Evolutionary conservation across 2,329 filamentous ascomycete genomes (phyloP).

Genomic region (Pestalotiopsis sp.): DNA sequence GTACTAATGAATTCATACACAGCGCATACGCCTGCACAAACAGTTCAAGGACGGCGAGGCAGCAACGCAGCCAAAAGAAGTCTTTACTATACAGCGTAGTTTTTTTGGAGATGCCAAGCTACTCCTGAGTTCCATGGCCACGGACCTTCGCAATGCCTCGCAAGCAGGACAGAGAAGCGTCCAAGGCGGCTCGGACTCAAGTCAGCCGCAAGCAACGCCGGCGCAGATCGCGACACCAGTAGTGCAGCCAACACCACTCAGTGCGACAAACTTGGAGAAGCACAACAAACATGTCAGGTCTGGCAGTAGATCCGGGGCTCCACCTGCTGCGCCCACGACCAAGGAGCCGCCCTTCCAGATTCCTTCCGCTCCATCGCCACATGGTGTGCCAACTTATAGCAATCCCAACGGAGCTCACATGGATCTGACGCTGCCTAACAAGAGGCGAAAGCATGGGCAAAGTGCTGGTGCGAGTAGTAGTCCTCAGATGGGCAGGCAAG

Average conservation of each 20-base stretch:
- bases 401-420: conserved; percentile 35
- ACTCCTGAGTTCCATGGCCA: conserved; percentile 55
- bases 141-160: conserved; percentile 43
- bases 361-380: conserved; percentile 54
- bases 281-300: conserved; percentile 52
- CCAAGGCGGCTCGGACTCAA: conserved; percentile 26
- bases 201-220: conserved; percentile 25
- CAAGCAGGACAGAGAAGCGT: conserved; percentile 23
- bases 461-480: conserved; percentile 45
- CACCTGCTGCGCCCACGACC: conserved; percentile 60
- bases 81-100: conserved; percentile 52
- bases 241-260: conserved; percentile 39
- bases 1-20: conserved; percentile 32
- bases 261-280: conserved; percentile 53
- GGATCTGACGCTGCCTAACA: conserved; percentile 46
- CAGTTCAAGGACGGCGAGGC: conserved; percentile 56
- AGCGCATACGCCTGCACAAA: conserved; percentile 55
- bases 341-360: conserved; percentile 60
- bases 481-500: conserved; percentile 49
- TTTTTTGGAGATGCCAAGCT: conserved; percentile 53
- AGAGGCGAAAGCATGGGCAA: conserved; percentile 54
- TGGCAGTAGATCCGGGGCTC: conserved; percentile 48
- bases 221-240: conserved; percentile 34
- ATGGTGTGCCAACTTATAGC: conserved; percentile 60
- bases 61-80: conserved; percentile 46